Evolutionary conservation across 768 basidiomycete genomes (phyloP), one percentile per base, ranked within the genome.

Genomic region (Omphalotus guepiniiformis): DNA sequence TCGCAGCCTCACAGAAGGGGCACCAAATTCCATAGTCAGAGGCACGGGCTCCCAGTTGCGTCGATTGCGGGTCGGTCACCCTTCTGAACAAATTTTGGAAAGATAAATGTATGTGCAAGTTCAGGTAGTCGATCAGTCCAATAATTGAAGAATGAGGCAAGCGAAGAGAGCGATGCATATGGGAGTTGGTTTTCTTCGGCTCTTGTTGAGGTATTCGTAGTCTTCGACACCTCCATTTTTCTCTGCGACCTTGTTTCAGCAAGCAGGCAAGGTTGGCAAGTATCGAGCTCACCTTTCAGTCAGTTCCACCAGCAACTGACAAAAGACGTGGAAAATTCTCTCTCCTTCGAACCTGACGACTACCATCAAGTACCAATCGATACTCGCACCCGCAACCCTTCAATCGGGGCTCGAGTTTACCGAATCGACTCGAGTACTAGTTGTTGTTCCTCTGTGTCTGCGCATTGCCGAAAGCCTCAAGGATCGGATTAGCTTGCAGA

Each of bases 361-460:
- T 2, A 99, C 96, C 48, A 99, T 70, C 25, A 99, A 73, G 62
- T 99, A 99, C 96, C 96, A 98, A 63, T 99, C 94, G 51, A 98
- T 93, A 61, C 93, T 97, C 21, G 96, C 96, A 0, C 96, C 96
- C 1, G 93, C 88, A 48, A 99, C 98, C 54, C 91, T 92, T 2
- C 95, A 94, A 54, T 89, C 83, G 0, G 88, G 84, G 1, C 39
- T 98, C 89, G 63, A 99, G 98, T 67, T 99, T 99, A 25, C 93
- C 94, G 63, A 99, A 99, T 32, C 96, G 88, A 76, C 90, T 93
- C 1, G 96, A 98, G 61, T n/a, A n/a, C n/a, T n/a, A n/a, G n/a
- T 99, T 99, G 67, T 98, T 97, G 61, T 99, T 99, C 37, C 94
- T 75, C 67, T 96, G 89, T 0, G 96, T 98, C 64, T 98, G 96